These are phyloP conservation scores for Aspergillus piperis DNA, from an alignment of 2,329 filamentous ascomycete genomes.

Conservation along the genomic window DNA sequence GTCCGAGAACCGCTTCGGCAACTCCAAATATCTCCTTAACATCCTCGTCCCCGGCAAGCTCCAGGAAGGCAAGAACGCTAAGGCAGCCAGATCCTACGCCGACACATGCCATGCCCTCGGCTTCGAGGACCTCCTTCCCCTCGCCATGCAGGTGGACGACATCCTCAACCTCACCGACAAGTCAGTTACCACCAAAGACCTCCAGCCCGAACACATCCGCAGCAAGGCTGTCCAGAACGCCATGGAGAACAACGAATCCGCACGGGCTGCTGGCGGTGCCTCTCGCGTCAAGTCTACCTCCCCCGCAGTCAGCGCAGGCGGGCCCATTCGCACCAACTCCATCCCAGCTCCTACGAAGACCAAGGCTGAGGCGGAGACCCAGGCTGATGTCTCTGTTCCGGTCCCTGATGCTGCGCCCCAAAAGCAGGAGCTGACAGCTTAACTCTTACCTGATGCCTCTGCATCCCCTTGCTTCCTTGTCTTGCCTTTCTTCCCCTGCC, in stretches of 20 bases:
- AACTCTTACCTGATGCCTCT: slow-evolving; percentile 5
- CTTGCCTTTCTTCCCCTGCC: not conserved
- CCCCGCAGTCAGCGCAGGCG: slow-evolving; percentile 25
- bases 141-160: slow-evolving; percentile 67
- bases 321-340: slow-evolving; percentile 38
- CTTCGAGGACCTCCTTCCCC: slow-evolving; percentile 62
- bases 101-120: slow-evolving; percentile 67
- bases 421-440: slow-evolving; percentile 26
- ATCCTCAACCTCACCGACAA: slow-evolving; percentile 46
- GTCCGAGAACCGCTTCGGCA: slow-evolving; percentile 82
- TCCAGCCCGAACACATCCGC: slow-evolving; percentile 17
- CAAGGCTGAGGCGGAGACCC: slow-evolving; percentile 21
- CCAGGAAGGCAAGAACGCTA: slow-evolving; percentile 62
- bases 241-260: slow-evolving; percentile 37
- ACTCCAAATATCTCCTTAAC: slow-evolving; percentile 87
- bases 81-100: slow-evolving; percentile 68
- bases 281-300: slow-evolving; percentile 27
- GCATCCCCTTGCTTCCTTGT: not conserved
- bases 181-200: slow-evolving; percentile 22
- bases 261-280: slow-evolving; percentile 36
- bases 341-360: slow-evolving; percentile 29
- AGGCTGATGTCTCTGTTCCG: slow-evolving; percentile 19
- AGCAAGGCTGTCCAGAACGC: slow-evolving; percentile 36
- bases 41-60: slow-evolving; percentile 84
- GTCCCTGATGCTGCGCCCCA: slow-evolving; percentile 22